A percentile compares a stretch with the other conserved stretches of the same genome.
phyloP scores from a whole-genome alignment of 108 stramenopile genomes.

The Cyclostephanos invisitatus region DNA sequence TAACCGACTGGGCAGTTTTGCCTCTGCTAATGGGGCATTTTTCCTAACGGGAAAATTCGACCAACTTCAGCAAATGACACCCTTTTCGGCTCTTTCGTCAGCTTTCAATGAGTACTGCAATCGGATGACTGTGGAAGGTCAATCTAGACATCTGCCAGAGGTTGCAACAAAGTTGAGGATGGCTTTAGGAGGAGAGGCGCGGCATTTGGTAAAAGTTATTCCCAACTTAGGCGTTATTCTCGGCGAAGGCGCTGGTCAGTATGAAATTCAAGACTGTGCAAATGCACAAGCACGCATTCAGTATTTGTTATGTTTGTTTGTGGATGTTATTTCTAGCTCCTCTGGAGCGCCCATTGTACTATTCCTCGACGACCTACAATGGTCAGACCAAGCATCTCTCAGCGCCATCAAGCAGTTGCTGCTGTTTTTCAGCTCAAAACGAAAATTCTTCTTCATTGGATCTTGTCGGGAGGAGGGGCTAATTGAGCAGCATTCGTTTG shows the following conservation, averaged over 20 bases:
- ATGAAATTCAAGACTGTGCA: conserved; percentile 10
- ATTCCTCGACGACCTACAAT: conserved; percentile 26
- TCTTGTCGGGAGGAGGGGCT: conserved; percentile 7
- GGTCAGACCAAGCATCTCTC: conserved; percentile 20
- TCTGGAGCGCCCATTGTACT: conserved; percentile 11
- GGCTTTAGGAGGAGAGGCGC: conserved; percentile 2
- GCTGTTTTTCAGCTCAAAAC: conserved; percentile 1
- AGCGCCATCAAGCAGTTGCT: conserved; percentile 7
- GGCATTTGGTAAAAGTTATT: conserved; percentile 10
- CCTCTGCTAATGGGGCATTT: conserved; percentile 10
- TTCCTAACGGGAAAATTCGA: conserved; percentile 36
- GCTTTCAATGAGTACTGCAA: conserved; percentile 36
- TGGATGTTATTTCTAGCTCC: conserved; percentile 16
- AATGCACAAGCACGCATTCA: conserved; percentile 26
- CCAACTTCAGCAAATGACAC: conserved; percentile 22
- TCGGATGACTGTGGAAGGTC: conserved; percentile 1
- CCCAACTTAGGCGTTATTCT: conserved; percentile 5
- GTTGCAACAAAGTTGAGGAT: conserved; percentile 10
- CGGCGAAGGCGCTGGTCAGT: background rate
- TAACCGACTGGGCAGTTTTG: conserved; percentile 8
- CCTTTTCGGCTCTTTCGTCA: conserved; percentile 31
- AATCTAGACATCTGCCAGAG: background rate
- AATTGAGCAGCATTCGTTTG: background rate
- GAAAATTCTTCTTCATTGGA: conserved; percentile 18
- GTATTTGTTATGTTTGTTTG: conserved; percentile 26